Evolutionary conservation across 1,139 yeast species (phyloP), one percentile per base, ranked within the genome.

Genomic region (Taphrina confusa): DNA sequence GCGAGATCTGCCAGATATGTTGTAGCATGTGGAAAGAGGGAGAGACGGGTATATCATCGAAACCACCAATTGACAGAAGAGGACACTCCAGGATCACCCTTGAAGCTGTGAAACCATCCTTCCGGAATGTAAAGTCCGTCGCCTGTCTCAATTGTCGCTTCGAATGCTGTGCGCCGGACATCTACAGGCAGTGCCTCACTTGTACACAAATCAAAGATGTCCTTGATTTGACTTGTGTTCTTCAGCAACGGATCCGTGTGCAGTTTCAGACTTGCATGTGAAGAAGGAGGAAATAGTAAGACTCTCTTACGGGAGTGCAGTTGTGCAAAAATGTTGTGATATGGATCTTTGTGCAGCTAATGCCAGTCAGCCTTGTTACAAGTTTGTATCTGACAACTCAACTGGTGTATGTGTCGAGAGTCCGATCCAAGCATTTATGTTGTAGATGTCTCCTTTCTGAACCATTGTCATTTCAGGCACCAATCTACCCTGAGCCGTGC

Each of bases 31-130:
- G n/a, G n/a, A n/a, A n/a, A n/a, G n/a, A 34, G 18, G 11, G 2
- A n/a, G 33, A 8, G 33, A 2, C 25, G 8, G 11, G 25, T 18
- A 3, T 2, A 18, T 47, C 34, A 54, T 27, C 36, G 18, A 22
- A 54, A 54, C 58, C 58, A 54, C 58, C 58, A 54, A 54, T 54
- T 54, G 51, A 54, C 45, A 16, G 51, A 42, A 31, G 49, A 27
- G 9, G 51, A 42, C 14, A 54, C 16, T 11, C 51, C 58, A 6
- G n/a, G 45, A n/a, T 25, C 22, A 12, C 58, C 51, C 12, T 54
- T 42, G 45, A 54, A 54, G 34, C 58, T 54, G 36, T 54, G 58
- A 11, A 54, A n/a, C 50, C 51, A 54, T 22, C 58, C 58, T 34
- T 44, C 36, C 9, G 58, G 58, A 11, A 54, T 42, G 22, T 33